Evolutionary conservation across 192 early-diverging fungal species (phyloP).

Genomic region (Rhizophagus clarus): DNA sequence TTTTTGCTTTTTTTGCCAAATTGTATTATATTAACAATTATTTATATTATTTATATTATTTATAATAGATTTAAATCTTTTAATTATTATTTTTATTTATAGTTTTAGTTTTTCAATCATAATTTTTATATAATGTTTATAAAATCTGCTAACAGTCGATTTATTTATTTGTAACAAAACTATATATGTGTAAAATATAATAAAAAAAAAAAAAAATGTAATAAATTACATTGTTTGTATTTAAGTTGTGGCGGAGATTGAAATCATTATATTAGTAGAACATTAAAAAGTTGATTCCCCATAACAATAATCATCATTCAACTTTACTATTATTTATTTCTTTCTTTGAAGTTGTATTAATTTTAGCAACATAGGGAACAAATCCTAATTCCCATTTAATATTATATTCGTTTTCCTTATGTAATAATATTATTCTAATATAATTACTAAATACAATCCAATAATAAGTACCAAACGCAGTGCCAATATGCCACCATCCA

Average conservation of each 20-base stretch:
- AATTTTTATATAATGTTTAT: no score
- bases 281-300: no score
- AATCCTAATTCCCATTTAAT: constrained; percentile 37
- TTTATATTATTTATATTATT: not conserved
- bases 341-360: not conserved
- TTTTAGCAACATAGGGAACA: constrained; percentile 48
- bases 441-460: constrained; percentile 61
- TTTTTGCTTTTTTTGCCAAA: not conserved
- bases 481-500: constrained; percentile 70
- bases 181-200: no score
- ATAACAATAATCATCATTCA: not conserved
- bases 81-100: not conserved
- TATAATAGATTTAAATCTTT: not conserved
- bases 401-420: constrained; percentile 38
- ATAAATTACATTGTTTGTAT: no score
- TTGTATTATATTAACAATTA: not conserved
- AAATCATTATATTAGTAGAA: no score
- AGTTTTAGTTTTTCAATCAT: not conserved
- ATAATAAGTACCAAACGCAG: constrained; percentile 57
- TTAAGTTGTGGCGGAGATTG: no score
- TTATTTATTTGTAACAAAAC: no score
- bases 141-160: no score
- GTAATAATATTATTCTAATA: constrained; percentile 53
- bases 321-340: not conserved
- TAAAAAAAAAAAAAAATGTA: no score